These are phyloP conservation scores for Xenosphaeropsis pyriputrescens DNA, from an alignment of 2,329 filamentous ascomycete genomes.

Conservation along the genomic window DNA sequence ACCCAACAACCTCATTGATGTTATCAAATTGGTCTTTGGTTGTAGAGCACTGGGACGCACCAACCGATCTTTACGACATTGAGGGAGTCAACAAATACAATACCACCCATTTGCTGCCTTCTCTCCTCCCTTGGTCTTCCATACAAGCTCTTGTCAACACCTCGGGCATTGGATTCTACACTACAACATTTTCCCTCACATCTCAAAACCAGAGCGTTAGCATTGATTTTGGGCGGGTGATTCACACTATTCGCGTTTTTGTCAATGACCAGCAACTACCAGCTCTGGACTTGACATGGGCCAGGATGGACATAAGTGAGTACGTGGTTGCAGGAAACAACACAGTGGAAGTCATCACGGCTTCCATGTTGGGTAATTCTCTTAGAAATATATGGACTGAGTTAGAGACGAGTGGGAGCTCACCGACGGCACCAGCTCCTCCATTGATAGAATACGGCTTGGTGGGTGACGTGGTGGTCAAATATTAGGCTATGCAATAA, in stretches of 20 bases:
- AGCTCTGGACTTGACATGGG: constrained; percentile 1
- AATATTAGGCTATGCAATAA: no score
- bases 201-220: constrained; percentile 28
- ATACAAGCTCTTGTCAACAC: constrained; percentile 16
- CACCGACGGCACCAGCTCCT: neutral
- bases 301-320: constrained; percentile 3
- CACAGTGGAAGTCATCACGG: constrained; percentile 1
- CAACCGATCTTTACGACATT: constrained; percentile 16
- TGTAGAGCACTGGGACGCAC: constrained; percentile 23
- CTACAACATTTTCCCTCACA: constrained; percentile 14
- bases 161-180: constrained; percentile 20
- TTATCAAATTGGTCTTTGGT: constrained; percentile 21
- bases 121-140: constrained; percentile 20
- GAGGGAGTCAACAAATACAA: constrained; percentile 12
- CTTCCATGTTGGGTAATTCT: constrained; percentile 2
- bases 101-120: constrained; percentile 15
- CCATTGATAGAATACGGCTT: neutral
- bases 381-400: constrained; percentile 1
- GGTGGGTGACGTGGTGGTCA: neutral
- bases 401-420: neutral
- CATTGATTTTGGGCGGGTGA: constrained; percentile 2
- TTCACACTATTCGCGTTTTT: constrained; percentile 1
- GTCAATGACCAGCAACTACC: constrained; percentile 3
- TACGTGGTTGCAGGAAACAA: constrained; percentile 3
- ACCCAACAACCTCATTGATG: constrained; percentile 5